A percentile compares a stretch with the other conserved stretches of the same genome.
Evolutionary conservation across 1,139 yeast species (phyloP).

Genomic region (Saccharomyces hybrid): DNA sequence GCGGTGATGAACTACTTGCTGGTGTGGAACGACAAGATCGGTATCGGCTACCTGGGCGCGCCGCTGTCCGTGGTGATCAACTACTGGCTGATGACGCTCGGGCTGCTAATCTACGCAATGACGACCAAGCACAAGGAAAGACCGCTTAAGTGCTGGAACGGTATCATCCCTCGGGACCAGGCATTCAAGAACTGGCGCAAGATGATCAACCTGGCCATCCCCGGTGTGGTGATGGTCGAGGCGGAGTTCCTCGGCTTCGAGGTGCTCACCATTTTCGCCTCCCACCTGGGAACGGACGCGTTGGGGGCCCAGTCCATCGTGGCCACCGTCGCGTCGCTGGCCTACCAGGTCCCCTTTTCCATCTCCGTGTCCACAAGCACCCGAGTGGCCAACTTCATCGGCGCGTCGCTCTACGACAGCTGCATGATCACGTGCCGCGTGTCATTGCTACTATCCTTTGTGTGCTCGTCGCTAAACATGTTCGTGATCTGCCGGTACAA

Average conservation of each 20-base stretch:
- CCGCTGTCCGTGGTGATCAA: constrained; percentile 67
- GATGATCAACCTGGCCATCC: constrained; percentile 61
- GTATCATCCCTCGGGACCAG: constrained; percentile 41
- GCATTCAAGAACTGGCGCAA: constrained; percentile 52
- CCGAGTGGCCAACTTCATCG: constrained; percentile 69
- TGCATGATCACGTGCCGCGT: constrained; percentile 30
- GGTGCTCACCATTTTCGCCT: constrained; percentile 46
- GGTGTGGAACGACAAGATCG: constrained; percentile 53
- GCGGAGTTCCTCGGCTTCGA: constrained; percentile 86
- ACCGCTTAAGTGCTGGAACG: constrained; percentile 72
- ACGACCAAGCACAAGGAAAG: constrained; percentile 29
- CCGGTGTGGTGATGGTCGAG: constrained; percentile 79
- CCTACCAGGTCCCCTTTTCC: constrained; percentile 71
- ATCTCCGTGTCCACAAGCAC: constrained; percentile 69
- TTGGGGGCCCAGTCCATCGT: constrained; percentile 70
- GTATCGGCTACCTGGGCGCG: constrained; percentile 68
- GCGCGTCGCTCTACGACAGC: constrained; percentile 45
- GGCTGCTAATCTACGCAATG: constrained; percentile 23
- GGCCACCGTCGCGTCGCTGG: constrained; percentile 58
- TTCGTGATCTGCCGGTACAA: constrained; percentile 46
- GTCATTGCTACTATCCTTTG: constrained; percentile 31
- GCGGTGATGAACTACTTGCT: constrained; percentile 53
- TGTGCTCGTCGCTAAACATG: constrained; percentile 52
- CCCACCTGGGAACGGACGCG: constrained; percentile 44
- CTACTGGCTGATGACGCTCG: constrained; percentile 57